Evolutionary conservation across 2,329 filamentous ascomycete genomes (phyloP).

Genomic region (Verticillium longisporum): DNA sequence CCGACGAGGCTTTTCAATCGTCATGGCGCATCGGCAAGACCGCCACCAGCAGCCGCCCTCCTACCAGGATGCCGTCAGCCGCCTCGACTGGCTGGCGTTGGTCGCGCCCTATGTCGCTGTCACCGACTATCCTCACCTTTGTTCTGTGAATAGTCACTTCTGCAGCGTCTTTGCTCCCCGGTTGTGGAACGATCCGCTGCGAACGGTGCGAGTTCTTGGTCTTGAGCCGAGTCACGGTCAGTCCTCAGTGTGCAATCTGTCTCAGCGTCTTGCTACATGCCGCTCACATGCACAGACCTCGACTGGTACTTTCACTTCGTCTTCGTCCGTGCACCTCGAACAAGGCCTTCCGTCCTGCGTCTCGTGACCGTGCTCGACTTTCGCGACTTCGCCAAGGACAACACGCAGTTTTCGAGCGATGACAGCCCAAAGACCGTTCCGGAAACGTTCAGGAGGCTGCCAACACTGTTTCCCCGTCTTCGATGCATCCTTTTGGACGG

Average conservation of each 20-base stretch:
- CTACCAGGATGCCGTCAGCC: slow-evolving; percentile 42
- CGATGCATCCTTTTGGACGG: slow-evolving; percentile 41
- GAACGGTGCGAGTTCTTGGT: slow-evolving; percentile 27
- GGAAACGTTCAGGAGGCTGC: slow-evolving; percentile 29
- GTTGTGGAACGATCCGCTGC: slow-evolving; percentile 45
- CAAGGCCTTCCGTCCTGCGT: slow-evolving; percentile 29
- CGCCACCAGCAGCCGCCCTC: slow-evolving; percentile 34
- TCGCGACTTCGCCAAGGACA: slow-evolving; percentile 30
- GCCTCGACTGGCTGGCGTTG: slow-evolving; percentile 41
- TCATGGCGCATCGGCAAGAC: slow-evolving; percentile 13
- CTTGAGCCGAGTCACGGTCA: slow-evolving; percentile 39
- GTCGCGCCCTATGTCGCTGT: slow-evolving; percentile 36
- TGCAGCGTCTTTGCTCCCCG: slow-evolving; percentile 42
- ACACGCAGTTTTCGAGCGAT: slow-evolving; percentile 34
- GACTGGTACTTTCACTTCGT: slow-evolving; percentile 43
- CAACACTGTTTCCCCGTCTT: slow-evolving; percentile 33
- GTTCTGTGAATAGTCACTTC: slow-evolving; percentile 40
- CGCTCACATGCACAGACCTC: slow-evolving; percentile 29
- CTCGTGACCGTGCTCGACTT: slow-evolving; percentile 43
- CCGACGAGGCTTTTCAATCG: neutral
- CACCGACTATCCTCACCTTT: slow-evolving; percentile 36
- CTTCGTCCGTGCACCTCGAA: slow-evolving; percentile 24
- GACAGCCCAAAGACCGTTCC: slow-evolving; percentile 27
- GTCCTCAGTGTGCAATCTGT: slow-evolving; percentile 9
- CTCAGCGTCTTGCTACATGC: neutral